phyloP scores from a whole-genome alignment of 1,284 basidiomycete species.

The Irpex sp. region DNA sequence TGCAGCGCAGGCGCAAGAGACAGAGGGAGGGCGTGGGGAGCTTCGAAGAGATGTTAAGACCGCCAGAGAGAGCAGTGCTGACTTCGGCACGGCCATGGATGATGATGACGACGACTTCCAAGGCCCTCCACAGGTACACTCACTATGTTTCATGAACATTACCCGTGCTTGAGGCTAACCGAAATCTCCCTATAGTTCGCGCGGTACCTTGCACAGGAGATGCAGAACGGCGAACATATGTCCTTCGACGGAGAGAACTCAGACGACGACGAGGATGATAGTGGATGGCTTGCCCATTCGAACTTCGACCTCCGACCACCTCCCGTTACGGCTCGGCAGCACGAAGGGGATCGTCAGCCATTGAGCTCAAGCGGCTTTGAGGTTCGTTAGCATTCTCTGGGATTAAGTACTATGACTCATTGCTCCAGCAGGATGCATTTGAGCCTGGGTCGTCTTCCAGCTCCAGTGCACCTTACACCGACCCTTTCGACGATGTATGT shows the following conservation, averaged over 20 bases:
- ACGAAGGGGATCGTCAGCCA: conserved; percentile 45
- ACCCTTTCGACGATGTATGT: conserved; percentile 47
- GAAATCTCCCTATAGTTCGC: conserved; percentile 50
- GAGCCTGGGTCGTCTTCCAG: conserved; percentile 31
- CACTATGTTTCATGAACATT: conserved; percentile 4
- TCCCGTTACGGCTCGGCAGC: conserved; percentile 49
- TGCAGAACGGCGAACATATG: conserved; percentile 45
- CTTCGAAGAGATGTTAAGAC: conserved; percentile 49
- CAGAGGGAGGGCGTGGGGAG: conserved; percentile 44
- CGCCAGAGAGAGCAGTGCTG: conserved; percentile 51
- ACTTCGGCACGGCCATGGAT: conserved; percentile 60
- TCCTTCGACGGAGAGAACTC: conserved; percentile 40
- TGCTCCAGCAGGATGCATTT: conserved; percentile 50
- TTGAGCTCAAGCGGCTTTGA: conserved; percentile 54
- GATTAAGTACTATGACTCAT: neutral
- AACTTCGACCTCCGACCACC: conserved; percentile 60
- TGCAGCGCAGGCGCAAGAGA: conserved; percentile 20
- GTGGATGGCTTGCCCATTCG: conserved; percentile 74
- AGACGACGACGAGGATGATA: conserved; percentile 70
- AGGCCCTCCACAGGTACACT: conserved; percentile 48
- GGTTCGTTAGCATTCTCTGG: conserved; percentile 33
- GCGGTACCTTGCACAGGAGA: conserved; percentile 69
- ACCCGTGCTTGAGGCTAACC: neutral
- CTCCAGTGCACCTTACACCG: conserved; percentile 31
- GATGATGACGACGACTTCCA: conserved; percentile 37